phyloP scores from a whole-genome alignment of 805 yeast species.

The Blastobotrys terrestris region DNA sequence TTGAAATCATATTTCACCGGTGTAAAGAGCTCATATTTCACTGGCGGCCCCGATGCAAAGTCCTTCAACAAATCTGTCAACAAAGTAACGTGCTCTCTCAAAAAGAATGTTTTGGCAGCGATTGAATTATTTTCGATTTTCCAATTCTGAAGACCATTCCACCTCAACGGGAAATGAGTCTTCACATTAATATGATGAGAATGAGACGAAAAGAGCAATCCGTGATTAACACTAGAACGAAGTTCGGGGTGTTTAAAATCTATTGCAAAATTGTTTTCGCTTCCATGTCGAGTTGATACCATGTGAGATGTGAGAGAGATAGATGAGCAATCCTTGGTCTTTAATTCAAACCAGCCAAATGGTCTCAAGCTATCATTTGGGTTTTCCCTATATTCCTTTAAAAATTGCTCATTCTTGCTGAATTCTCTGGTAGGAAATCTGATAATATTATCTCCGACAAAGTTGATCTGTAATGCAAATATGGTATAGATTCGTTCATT shows the following conservation, averaged over 20 bases:
- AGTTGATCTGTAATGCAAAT: slow-evolving; percentile 48
- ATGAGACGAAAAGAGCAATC: slow-evolving; percentile 59
- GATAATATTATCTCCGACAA: slow-evolving; percentile 59
- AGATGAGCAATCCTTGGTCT: slow-evolving; percentile 48
- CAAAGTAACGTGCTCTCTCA: slow-evolving; percentile 77
- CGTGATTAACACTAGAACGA: slow-evolving; percentile 84
- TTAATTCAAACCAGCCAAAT: slow-evolving; percentile 89
- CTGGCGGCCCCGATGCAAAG: slow-evolving; percentile 58
- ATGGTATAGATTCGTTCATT: slow-evolving; percentile 48
- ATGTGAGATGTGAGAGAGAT: slow-evolving; percentile 43
- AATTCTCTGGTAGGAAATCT: slow-evolving; percentile 80
- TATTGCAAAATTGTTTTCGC: slow-evolving; percentile 42
- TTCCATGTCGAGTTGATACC: slow-evolving; percentile 51
- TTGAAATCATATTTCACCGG: slow-evolving; percentile 59
- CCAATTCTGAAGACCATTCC: slow-evolving; percentile 82
- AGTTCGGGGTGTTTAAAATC: slow-evolving; percentile 53
- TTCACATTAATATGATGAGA: slow-evolving; percentile 49
- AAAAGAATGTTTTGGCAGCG: slow-evolving; percentile 52
- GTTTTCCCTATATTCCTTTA: slow-evolving; percentile 26
- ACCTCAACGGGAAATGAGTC: slow-evolving; percentile 64
- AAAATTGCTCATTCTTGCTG: slow-evolving; percentile 60
- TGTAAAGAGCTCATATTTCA: slow-evolving; percentile 68
- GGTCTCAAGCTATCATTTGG: slow-evolving; percentile 45
- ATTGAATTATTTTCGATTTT: slow-evolving; percentile 46
- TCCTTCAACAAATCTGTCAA: slow-evolving; percentile 69